Conservation (phyloP, 441 rosid genomes). For the Corymbia citriodora region DNA sequence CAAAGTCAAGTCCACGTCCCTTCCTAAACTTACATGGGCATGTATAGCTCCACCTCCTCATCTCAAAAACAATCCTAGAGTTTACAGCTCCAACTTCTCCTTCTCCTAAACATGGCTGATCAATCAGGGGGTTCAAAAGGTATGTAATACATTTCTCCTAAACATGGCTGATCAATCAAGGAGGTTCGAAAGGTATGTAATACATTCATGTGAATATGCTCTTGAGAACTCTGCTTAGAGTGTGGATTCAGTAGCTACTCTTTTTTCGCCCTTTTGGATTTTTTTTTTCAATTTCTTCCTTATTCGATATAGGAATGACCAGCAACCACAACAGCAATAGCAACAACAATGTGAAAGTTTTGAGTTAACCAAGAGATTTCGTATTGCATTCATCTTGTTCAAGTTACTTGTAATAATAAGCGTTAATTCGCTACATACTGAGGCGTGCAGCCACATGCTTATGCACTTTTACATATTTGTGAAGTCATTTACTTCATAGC, state of each 20-base stretch:
- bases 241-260: background rate
- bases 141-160: background rate
- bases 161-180: background rate
- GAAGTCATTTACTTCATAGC: background rate
- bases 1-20: background rate
- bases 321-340: background rate
- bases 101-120: background rate
- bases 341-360: background rate
- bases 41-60: background rate
- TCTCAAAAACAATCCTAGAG: background rate
- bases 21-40: background rate
- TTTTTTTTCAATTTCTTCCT: background rate
- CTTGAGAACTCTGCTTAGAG: background rate
- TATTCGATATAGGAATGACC: accelerated
- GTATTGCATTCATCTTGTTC: background rate
- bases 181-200: background rate
- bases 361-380: background rate
- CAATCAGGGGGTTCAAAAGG: background rate
- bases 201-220: background rate
- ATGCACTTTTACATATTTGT: background rate
- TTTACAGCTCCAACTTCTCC: background rate
- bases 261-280: too few relatives aligned
- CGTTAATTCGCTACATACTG: accelerated
- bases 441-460: accelerated
- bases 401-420: accelerated